Evolutionary conservation across 1,284 basidiomycete genomes (phyloP), one percentile per base, ranked within the genome.

Genomic region (Leccinum fallax): DNA sequence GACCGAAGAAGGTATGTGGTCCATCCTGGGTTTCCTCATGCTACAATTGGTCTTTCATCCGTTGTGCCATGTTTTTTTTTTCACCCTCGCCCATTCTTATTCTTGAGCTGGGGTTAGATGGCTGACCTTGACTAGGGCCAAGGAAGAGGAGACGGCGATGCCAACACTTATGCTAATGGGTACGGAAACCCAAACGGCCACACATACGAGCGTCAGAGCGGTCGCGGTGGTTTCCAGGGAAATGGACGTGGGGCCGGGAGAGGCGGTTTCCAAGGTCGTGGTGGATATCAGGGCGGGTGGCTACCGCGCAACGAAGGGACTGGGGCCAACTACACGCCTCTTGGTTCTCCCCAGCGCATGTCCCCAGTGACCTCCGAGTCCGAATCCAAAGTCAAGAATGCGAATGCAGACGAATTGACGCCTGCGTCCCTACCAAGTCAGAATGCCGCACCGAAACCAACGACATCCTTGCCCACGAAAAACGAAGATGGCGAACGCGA

Each of bases 291-390:
- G 10, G 21, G 53, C 2, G 38, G 57, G 46, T 53, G 65, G 53
- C 69, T 15, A 53, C 43, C 64, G 1, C 72, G 76, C 58, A 65
- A 74, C 40, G 67, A 76, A 67, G 83, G 72, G 24, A 88, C 86
- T 53, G 90, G 89, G 63, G 84, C 87, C 68, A 92, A 92, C 69
- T 81, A 74, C 68, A 88, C 82, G 56, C 88, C 88, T 46, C 76
- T 92, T 62, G 89, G 89, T 64, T 81, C 84, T n/a, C 84, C 85
- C 13, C 72, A 71, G 57, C 83, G 83, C 63, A 83, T 81, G 77
- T 84, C 84, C 56, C 77, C 76, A 7, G 65, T 73, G 46, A 67
- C 70, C 15, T 56, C 65, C 13, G 58, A 56, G 7, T 30, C 59
- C 7, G 43, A 58, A 46, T 8, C 51, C 26, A 10, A 53, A 28